Conservation (phyloP, 179 eudicot genomes). For the Spinacia oleracea region DNA sequence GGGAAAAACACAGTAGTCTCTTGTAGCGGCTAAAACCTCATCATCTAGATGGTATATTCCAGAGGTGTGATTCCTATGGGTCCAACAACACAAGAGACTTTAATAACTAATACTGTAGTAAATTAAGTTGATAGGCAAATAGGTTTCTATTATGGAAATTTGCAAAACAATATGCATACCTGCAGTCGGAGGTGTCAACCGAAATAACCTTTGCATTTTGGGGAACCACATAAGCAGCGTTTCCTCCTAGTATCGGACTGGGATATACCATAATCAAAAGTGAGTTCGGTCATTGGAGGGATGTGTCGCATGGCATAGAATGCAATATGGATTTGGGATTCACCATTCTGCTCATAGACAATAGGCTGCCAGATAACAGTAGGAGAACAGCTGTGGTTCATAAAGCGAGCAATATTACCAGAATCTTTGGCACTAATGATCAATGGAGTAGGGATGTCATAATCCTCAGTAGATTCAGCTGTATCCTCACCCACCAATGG, state of each 20-base stretch:
- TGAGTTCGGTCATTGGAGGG: slow-evolving; percentile 40
- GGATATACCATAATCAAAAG: slow-evolving; percentile 41
- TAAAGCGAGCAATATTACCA: slow-evolving; percentile 64
- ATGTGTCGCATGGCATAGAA: slow-evolving; percentile 40
- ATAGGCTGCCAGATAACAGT: slow-evolving; percentile 72
- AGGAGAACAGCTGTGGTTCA: slow-evolving; percentile 58
- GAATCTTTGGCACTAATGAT: slow-evolving; percentile 58
- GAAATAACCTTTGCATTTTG: slow-evolving; percentile 38
- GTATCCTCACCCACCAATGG: slow-evolving; percentile 36
- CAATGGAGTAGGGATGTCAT: slow-evolving; percentile 52
- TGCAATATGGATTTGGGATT: slow-evolving; percentile 36
- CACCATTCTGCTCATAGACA: slow-evolving; percentile 51
- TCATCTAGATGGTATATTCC: not conserved
- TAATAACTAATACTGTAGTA: not conserved
- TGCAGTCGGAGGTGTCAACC: slow-evolving; percentile 28
- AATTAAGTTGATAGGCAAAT: not conserved
- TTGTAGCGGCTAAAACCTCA: not conserved
- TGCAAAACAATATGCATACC: slow-evolving; percentile 16
- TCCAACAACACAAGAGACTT: not conserved
- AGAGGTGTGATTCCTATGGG: not conserved
- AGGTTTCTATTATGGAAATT: not conserved
- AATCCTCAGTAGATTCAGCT: slow-evolving; percentile 31
- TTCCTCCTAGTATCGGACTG: slow-evolving; percentile 38
- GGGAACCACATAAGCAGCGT: slow-evolving; percentile 36
- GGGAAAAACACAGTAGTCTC: not conserved